Evolutionary conservation across 495 filamentous ascomycete species (phyloP).

Genomic region (Penicillium manginii): DNA sequence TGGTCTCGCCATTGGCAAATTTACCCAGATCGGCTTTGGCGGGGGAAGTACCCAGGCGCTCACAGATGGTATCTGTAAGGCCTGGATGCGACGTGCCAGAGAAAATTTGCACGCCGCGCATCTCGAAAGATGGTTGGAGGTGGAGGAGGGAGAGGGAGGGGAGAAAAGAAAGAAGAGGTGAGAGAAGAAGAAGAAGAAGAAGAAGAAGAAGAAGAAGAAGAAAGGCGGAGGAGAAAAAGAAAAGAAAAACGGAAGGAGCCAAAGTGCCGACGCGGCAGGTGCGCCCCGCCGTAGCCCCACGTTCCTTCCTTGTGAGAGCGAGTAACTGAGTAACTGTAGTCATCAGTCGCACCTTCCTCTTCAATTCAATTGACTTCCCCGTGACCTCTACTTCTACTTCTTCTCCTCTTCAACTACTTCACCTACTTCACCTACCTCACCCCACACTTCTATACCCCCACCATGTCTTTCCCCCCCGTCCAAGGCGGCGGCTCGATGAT

Average conservation of each 20-base stretch:
- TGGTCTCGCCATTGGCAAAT: slow-evolving; percentile 92
- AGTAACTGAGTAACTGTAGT: no score
- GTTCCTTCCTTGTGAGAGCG: slow-evolving; percentile 14
- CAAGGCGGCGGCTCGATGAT: slow-evolving; percentile 91
- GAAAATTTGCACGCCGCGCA: slow-evolving; percentile 74
- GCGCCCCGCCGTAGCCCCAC: slow-evolving; percentile 28
- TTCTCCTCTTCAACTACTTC: not conserved
- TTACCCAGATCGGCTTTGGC: slow-evolving; percentile 69
- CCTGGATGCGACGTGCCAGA: slow-evolving; percentile 69
- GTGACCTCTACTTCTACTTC: not conserved
- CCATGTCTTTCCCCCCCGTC: slow-evolving; percentile 70
- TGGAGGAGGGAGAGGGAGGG: slow-evolving; percentile 19
- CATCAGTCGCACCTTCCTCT: slow-evolving; percentile 2
- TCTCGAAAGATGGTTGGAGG: slow-evolving; percentile 31
- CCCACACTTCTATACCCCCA: slow-evolving; percentile 2
- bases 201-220: slow-evolving; percentile 10
- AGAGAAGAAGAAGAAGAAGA: slow-evolving; percentile 16
- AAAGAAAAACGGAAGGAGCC: slow-evolving; percentile 11
- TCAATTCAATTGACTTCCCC: no score
- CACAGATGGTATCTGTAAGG: slow-evolving; percentile 73
- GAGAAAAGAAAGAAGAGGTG: slow-evolving; percentile 18
- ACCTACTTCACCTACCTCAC: not conserved
- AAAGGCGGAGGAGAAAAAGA: slow-evolving; percentile 23
- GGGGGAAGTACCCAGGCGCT: slow-evolving; percentile 66
- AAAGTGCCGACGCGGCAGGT: slow-evolving; percentile 20